A percentile compares a stretch with the other conserved stretches of the same genome.
Conservation (phyloP, 1,139 yeast genomes). For the Saccharomycopsis crataegensis region DNA sequence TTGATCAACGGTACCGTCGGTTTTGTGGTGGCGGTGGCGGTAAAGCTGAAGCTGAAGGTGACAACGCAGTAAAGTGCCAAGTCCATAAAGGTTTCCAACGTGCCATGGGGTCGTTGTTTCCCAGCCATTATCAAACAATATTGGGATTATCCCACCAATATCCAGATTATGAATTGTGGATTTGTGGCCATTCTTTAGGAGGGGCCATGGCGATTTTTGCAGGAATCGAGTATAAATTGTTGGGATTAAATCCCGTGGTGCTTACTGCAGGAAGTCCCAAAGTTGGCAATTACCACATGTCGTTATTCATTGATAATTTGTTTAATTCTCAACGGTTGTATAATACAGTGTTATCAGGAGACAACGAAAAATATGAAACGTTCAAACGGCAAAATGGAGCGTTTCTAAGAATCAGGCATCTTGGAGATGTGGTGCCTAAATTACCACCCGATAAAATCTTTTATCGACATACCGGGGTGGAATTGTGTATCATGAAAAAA, state of each 20-base stretch:
- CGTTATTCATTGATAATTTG: constrained; percentile 43
- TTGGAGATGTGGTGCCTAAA: constrained; percentile 48
- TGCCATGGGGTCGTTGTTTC: constrained; percentile 25
- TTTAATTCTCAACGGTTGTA: constrained; percentile 33
- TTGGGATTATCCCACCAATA: constrained; percentile 26
- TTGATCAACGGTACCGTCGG: constrained; percentile 26
- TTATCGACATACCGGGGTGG: constrained; percentile 43
- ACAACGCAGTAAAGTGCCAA: too few species aligned
- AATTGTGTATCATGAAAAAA: constrained; percentile 38
- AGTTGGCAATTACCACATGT: constrained; percentile 47
- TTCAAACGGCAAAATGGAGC: constrained; percentile 28
- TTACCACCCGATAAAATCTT: constrained; percentile 35
- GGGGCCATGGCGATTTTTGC: constrained; percentile 58
- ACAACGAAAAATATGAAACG: constrained; percentile 19
- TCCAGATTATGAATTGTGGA: constrained; percentile 43
- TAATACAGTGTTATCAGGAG: constrained; percentile 17
- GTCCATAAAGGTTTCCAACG: constrained; percentile 38
- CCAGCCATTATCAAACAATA: constrained; percentile 27
- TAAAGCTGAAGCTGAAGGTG: too few species aligned
- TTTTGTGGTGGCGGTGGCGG: constrained; percentile 28
- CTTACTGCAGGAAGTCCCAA: constrained; percentile 57
- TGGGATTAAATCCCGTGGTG: constrained; percentile 47
- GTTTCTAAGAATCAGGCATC: constrained; percentile 46
- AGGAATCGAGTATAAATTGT: constrained; percentile 48
- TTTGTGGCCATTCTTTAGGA: constrained; percentile 69